These are phyloP conservation scores for Penstemon barbatus DNA, from an alignment of 257 asterid species.

Conservation along the genomic window DNA sequence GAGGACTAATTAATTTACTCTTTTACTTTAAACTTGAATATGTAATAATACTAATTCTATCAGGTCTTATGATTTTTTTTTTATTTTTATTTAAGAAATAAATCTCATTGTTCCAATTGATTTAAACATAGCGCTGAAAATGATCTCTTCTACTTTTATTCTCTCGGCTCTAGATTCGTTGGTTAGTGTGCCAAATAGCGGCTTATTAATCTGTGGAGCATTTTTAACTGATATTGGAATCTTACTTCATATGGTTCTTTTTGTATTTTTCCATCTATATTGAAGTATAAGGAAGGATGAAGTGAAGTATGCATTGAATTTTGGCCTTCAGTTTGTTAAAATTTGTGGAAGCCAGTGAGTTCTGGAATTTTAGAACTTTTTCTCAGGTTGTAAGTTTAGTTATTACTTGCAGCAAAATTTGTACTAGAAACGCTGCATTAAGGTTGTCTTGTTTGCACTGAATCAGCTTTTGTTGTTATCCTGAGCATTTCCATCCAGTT, in stretches of 20 bases:
- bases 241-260: not conserved
- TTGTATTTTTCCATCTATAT: not conserved
- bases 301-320: conserved; percentile 4
- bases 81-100: conserved; percentile 9
- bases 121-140: conserved; percentile 4
- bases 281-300: not conserved
- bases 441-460: not conserved
- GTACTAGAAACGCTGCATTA: conserved; percentile 1
- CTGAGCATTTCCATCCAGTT: not conserved
- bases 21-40: conserved; percentile 11
- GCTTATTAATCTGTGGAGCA: conserved; percentile 3
- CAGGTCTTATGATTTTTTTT: not conserved
- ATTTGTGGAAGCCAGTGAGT: not conserved
- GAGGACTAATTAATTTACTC: conserved; percentile 12
- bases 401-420: not conserved
- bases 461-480: not conserved
- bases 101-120: not conserved
- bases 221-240: conserved; percentile 14
- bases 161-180: conserved; percentile 15
- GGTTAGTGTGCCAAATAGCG: conserved; percentile 12
- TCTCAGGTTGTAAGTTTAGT: conserved; percentile 4
- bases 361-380: not conserved
- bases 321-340: not conserved
- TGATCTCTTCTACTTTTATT: not conserved
- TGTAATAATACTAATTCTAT: not conserved